Percentiles rank a stretch among this genome's conserved stretches.
phyloP scores from a whole-genome alignment of 345 rosid species.

The Linum usitatissimum region DNA sequence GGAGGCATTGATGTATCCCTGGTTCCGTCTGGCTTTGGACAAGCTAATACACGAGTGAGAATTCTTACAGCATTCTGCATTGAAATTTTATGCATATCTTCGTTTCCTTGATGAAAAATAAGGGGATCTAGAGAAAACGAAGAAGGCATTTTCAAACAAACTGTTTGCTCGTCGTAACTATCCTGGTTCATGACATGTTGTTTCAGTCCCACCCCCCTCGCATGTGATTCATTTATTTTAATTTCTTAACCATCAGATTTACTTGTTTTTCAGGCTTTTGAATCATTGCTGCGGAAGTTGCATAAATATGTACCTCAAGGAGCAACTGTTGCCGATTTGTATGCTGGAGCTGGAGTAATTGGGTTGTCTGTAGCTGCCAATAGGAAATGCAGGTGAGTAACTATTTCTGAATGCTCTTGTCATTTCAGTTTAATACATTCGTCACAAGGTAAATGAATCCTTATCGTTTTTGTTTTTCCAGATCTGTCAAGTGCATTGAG shows the following conservation, averaged over 20 bases:
- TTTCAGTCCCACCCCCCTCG: background rate
- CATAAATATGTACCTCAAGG: conserved; percentile 76
- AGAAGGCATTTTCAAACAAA: no score
- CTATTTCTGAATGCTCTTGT: conserved; percentile 8
- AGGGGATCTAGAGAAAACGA: no score
- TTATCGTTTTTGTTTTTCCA: conserved; percentile 22
- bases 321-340: conserved; percentile 86
- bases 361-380: conserved; percentile 81
- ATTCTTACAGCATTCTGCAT: background rate
- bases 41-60: conserved; percentile 72
- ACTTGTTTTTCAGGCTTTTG: conserved; percentile 49
- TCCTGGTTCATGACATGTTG: background rate
- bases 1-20: conserved; percentile 89
- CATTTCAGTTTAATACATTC: background rate
- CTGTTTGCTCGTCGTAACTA: background rate
- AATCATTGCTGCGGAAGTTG: conserved; percentile 68
- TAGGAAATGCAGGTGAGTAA: conserved; percentile 75
- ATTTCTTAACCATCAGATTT: background rate
- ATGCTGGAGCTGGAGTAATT: conserved; percentile 96
- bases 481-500: conserved; percentile 86
- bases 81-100: background rate
- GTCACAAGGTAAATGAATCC: background rate
- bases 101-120: background rate
- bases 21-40: conserved; percentile 93
- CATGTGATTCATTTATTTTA: background rate